Evolutionary conservation across 192 early-diverging fungal species (phyloP), one percentile per base, ranked within the genome.

Genomic region (Backusella liffmaniae): DNA sequence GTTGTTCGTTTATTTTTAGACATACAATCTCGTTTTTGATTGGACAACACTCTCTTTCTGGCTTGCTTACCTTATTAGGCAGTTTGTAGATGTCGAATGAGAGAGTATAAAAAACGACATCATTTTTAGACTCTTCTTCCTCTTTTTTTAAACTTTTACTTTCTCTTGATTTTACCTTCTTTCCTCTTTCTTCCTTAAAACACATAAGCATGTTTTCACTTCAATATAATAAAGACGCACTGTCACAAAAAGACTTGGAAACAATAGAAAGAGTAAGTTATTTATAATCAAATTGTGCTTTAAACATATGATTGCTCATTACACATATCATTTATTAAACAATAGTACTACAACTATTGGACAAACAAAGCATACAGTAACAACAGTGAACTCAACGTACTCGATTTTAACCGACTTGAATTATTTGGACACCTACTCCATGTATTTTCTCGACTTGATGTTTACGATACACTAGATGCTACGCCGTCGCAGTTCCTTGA

Each of bases 401-500:
- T 89, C 88, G 81, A 85, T 23, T 86, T 90, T 79, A 79, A 87
- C 53, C 80, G 82, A 21, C 84, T 91, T 30, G 94, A 95, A 78
- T 86, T 94, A 67, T 92, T 91, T 75, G 95, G 94, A 12, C 89
- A 95, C 51, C 74, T 95, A 37, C 83, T 96, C 73, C 90, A 90
- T 73, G 90, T 96, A 77, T 93, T 97, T 78, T 82, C 84, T 67
- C 85, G 85, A 18, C 75, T 90, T 21, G 89, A 87, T 62, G 76
- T 96, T 5, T 77, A 91, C 23, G 79, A 86, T 26, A 86, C 86
- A 18, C 78, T 89, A 30, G 78, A 85, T 73, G 84, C 89, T 41
- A 76, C 88, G 6, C 82, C 84, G 18, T 86, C 88, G 30, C 86
- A 89, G 56, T 80, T 96, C 65, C 86, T 97, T 16, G 91, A 94